Evolutionary conservation across 2,329 filamentous ascomycete species (phyloP).

Genomic region (Aspergillus awamori): DNA sequence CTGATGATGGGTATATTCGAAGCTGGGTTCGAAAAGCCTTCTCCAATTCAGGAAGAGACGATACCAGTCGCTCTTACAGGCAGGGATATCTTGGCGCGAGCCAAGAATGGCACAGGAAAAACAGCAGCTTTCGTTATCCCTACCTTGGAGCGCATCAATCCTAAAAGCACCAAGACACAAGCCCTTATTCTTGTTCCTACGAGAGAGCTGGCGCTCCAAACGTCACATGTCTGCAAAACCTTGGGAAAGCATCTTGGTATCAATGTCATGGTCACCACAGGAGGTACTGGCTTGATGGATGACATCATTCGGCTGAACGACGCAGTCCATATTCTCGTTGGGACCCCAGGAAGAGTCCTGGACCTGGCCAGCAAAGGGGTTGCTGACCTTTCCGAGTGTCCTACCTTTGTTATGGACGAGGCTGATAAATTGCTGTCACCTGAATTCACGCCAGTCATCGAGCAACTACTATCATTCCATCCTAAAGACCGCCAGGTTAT

Average conservation of each 20-base stretch:
- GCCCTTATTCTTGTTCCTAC: slow-evolving; percentile 95
- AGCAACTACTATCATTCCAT: slow-evolving; percentile 92
- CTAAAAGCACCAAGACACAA: slow-evolving; percentile 94
- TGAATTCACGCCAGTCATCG: slow-evolving; percentile 96
- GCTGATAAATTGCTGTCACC: slow-evolving; percentile 96
- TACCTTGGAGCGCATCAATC: slow-evolving; percentile 91
- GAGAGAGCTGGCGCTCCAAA: slow-evolving; percentile 94
- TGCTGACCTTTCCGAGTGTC: slow-evolving; percentile 91
- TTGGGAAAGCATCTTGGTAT: slow-evolving; percentile 95
- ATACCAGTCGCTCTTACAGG: slow-evolving; percentile 96
- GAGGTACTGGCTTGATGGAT: slow-evolving; percentile 90
- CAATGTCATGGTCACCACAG: slow-evolving; percentile 99
- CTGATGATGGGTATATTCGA: slow-evolving; percentile 99
- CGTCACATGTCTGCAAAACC: slow-evolving; percentile 98
- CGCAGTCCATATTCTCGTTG: slow-evolving; percentile 94
- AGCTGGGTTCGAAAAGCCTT: slow-evolving; percentile 97
- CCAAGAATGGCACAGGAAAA: slow-evolving; percentile 98
- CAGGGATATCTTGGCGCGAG: slow-evolving; percentile 90
- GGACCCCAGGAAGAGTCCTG: slow-evolving; percentile 92
- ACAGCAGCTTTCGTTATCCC: slow-evolving; percentile 98
- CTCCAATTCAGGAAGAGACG: slow-evolving; percentile 98
- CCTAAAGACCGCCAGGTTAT: slow-evolving; percentile 98
- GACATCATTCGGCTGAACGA: slow-evolving; percentile 95
- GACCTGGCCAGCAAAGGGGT: slow-evolving; percentile 96
- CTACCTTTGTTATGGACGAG: slow-evolving; percentile 99